These are phyloP conservation scores for Erodium texanum DNA, from an alignment of 441 rosid genomes.

Conservation along the genomic window DNA sequence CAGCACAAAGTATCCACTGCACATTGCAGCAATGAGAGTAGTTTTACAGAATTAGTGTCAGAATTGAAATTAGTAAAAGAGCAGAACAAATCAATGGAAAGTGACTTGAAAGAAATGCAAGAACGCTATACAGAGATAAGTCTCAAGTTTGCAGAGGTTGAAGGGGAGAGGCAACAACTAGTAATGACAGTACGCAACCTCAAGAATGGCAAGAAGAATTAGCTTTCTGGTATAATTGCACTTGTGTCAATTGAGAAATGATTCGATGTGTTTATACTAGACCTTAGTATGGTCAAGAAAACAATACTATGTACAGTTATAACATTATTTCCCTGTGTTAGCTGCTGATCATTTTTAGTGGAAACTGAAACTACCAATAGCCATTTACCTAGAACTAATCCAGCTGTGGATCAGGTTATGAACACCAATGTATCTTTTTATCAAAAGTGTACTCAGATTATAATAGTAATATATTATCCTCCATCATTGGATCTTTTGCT, in stretches of 20 bases:
- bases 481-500: not conserved
- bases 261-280: slow-evolving; percentile 5
- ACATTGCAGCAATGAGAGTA: slow-evolving; percentile 3
- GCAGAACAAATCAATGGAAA: slow-evolving; percentile 1
- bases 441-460: not conserved
- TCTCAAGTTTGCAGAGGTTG: slow-evolving; percentile 1
- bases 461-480: not conserved
- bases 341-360: slow-evolving; percentile 4
- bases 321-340: not conserved
- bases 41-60: slow-evolving; percentile 27
- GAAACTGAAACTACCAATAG: not conserved
- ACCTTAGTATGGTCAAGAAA: slow-evolving; percentile 14
- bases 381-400: not conserved
- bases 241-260: slow-evolving; percentile 17
- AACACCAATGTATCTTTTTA: not conserved
- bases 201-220: not conserved
- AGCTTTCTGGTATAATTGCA: slow-evolving; percentile 7
- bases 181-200: not conserved
- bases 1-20: no score
- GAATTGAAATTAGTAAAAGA: slow-evolving; percentile 28
- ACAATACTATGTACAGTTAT: slow-evolving; percentile 5
- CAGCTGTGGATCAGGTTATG: not conserved
- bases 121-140: not conserved
- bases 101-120: not conserved
- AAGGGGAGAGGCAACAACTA: not conserved